phyloP scores from a whole-genome alignment of 1,284 basidiomycete species.

The Xerocomus amazonicus region DNA sequence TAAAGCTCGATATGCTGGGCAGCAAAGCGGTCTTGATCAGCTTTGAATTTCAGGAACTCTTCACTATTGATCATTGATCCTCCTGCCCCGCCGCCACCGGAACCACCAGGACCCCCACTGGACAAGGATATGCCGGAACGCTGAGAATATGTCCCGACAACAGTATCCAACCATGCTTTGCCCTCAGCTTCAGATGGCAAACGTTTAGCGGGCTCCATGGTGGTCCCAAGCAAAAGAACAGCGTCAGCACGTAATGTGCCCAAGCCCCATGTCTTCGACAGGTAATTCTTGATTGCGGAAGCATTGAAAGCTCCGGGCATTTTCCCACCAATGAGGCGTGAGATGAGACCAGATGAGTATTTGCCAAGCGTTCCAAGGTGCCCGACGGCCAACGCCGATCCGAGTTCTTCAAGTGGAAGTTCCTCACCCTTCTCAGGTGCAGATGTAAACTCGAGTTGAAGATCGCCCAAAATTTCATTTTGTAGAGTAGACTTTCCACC shows the following conservation, averaged over 20 bases:
- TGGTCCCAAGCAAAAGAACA: slow-evolving; percentile 88
- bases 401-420: slow-evolving; percentile 92
- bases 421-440: slow-evolving; percentile 99
- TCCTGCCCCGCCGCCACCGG: slow-evolving; percentile 59
- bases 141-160: slow-evolving; percentile 83
- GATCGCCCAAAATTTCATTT: slow-evolving; percentile 93
- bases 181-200: slow-evolving; percentile 89
- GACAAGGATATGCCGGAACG: slow-evolving; percentile 86
- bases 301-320: slow-evolving; percentile 99
- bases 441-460: slow-evolving; percentile 85
- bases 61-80: slow-evolving; percentile 95
- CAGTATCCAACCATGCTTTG: slow-evolving; percentile 88
- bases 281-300: slow-evolving; percentile 86
- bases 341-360: slow-evolving; percentile 89
- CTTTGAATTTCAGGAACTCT: slow-evolving; percentile 95
- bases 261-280: slow-evolving; percentile 91
- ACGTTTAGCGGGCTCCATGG: slow-evolving; percentile 93
- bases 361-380: slow-evolving; percentile 90
- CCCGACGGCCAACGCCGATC: slow-evolving; percentile 77
- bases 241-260: slow-evolving; percentile 86
- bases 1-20: slow-evolving; percentile 93
- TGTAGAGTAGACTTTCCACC: slow-evolving; percentile 98
- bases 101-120: slow-evolving; percentile 59
- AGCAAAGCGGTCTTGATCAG: slow-evolving; percentile 90
- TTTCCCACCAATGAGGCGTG: slow-evolving; percentile 90